Base-by-base conservation (phyloP, 257 asterid species). In the Solanum dulcamara region DNA sequence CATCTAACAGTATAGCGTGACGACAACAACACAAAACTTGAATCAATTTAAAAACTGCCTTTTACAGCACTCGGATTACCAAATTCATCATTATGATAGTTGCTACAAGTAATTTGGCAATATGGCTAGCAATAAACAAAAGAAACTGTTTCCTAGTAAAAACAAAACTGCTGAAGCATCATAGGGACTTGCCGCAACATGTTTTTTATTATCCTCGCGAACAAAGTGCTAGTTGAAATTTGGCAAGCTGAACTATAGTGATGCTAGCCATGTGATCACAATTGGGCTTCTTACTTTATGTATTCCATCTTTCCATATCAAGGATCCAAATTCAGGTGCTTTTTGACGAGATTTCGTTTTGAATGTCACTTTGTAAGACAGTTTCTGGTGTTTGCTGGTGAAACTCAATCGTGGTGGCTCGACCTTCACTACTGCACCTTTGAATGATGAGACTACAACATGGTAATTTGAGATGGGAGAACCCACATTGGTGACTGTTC, bases 401-500 rank as follows among this genome's bases (percentile, higher is more conserved):
- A 97, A 97, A 59, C 82, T 91, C 88, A 97, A 85, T 26, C 40
- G 88, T 0, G 80, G 74, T 2, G 99, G 99, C 91, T 89, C 94
- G 1, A 95, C 93, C 89, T 85, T 93, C 81, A 95, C 93, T 1
- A 18, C 17, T 30, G 88, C 98, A 0, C 98, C 97, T 62, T 81
- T 91, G 77, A 97, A 95, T 44, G 91, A 87, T 18, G 98, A 90
- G 55, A 92, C 84, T 71, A 77, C 92, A 4, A 87, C 90, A 57
- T 77, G 98, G 92, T 97, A 97, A 38, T 89, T 91, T 7, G 98
- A 94, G 5, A 79, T 86, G 5, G 94, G 85, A 18, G 92, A 87
- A 2, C 98, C 99, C 17, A 97, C 98, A 35, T 97, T 97, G 33
- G 98, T 97, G 38, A 85, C 97, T 1, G 98, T 94, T 74, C 99